A percentile compares a stretch with the other conserved stretches of the same genome.
Conservation (phyloP, 2,329 filamentous ascomycete species). For the Diaporthe humulicola region DNA sequence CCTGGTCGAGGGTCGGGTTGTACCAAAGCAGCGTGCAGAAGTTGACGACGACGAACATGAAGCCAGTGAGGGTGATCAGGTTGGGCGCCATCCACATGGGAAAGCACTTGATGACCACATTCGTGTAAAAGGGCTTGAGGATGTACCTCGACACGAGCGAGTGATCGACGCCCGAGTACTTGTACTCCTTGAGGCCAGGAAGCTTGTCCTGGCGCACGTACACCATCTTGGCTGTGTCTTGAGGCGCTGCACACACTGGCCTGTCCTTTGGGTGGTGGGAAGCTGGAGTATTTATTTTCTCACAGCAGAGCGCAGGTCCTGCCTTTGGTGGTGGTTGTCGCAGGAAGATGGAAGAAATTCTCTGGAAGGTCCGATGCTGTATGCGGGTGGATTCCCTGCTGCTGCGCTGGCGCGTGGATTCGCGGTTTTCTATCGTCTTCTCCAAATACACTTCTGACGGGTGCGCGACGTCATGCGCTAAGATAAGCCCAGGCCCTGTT, state of each 20-base stretch:
- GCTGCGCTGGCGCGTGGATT: constrained; percentile 32
- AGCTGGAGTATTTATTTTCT: neutral
- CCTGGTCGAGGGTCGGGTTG: constrained; percentile 91
- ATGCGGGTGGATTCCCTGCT: constrained; percentile 11
- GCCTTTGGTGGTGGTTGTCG: neutral
- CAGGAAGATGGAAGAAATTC: constrained; percentile 3
- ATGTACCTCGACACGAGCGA: constrained; percentile 93
- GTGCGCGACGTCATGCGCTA: constrained; percentile 25
- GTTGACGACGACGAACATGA: constrained; percentile 90
- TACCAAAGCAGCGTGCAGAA: constrained; percentile 95
- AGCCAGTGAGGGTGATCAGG: constrained; percentile 90
- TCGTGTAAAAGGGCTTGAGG: constrained; percentile 97
- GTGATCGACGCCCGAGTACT: constrained; percentile 93
- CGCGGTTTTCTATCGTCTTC: constrained; percentile 12
- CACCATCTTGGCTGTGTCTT: constrained; percentile 66
- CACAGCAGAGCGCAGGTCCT: neutral
- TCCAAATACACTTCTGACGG: constrained; percentile 11
- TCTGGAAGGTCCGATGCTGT: constrained; percentile 12
- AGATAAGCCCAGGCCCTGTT: neutral
- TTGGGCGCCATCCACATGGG: constrained; percentile 95
- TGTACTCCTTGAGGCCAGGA: constrained; percentile 91
- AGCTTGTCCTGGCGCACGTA: constrained; percentile 95
- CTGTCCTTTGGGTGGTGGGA: neutral
- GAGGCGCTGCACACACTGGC: neutral
- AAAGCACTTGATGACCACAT: constrained; percentile 93